Conservation (phyloP, 371 early-diverging fungal genomes). For the Conidiobolus incongruus region DNA sequence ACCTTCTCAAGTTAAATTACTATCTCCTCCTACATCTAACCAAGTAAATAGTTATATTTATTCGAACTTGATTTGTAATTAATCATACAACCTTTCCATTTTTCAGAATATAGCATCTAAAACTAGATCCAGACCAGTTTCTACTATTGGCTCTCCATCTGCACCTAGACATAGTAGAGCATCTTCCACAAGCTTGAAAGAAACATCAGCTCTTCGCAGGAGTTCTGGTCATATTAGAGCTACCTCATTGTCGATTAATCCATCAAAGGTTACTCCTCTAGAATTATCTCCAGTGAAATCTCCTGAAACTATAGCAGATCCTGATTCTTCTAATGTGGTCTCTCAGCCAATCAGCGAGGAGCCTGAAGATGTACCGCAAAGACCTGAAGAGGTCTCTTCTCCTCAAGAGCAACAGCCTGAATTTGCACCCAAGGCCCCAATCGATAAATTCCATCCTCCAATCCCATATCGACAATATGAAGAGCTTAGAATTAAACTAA, state of each 20-base stretch:
- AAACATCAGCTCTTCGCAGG: no score
- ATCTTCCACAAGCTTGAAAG: not conserved
- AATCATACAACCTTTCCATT: not conserved
- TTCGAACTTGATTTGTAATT: not conserved
- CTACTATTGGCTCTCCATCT: not conserved
- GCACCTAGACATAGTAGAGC: slow-evolving; percentile 1
- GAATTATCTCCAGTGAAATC: not conserved
- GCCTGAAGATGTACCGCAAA: not conserved
- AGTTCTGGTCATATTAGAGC: no score
- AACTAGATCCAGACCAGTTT: not conserved
- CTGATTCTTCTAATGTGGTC: no score
- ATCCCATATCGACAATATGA: slow-evolving; percentile 41
- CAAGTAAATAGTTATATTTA: slow-evolving; percentile 6
- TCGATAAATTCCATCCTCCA: not conserved
- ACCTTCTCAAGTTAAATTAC: slow-evolving; percentile 29
- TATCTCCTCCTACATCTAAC: slow-evolving; percentile 10
- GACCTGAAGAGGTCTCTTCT: not conserved
- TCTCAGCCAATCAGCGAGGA: not conserved
- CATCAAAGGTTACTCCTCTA: no score
- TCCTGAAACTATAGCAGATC: not conserved
- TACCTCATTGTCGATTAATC: no score
- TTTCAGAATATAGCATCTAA: no score
- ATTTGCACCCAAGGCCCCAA: not conserved
- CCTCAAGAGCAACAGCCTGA: not conserved
- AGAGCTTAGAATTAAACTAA: slow-evolving; percentile 58